Evolutionary conservation across 345 rosid genomes (phyloP), one percentile per base, ranked within the genome.

Genomic region (Euphorbia peplus): DNA sequence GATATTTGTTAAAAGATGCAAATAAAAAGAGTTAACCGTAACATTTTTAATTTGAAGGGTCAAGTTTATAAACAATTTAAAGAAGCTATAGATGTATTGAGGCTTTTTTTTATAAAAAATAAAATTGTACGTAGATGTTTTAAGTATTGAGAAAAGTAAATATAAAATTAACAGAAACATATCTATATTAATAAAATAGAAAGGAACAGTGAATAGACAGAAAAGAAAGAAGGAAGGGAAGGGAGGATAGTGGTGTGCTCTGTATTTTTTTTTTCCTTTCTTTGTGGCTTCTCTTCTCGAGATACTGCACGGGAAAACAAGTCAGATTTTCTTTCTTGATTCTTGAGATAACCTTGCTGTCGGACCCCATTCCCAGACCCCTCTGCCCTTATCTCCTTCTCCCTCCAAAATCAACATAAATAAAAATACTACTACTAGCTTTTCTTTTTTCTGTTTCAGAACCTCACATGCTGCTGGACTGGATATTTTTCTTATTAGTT

Each of bases 291-390:
- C 4, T 28, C 32, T 22, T 56, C 53, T 44, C 47, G 74, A 70
- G 76, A 78, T 78, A 67, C 68, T 46, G 50, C 30, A 13, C 53
- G 7, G 42, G 51, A 24, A 67, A 67, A 46, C n/a, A 13, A 25
- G 25, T 44, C 25, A 14, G 55, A 35, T 70, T 48, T 16, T 61
- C 25, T 75, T 75, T 75, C 75, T 79, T 61, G 77, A 42, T 68
- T 28, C 66, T 29, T 15, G 74, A 53, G 68, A 72, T 64, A 71
- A 72, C 47, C 64, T 42, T 60, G 41, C 25, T 75, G 69, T 60
- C 63, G 74, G 63, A 48, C 26, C 67, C 39, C 25, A 19, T 74
- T 39, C 25, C 67, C 8, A 62, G 63, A 67, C 29, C 32, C 54
- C 32, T 13, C 11, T 41, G 13, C 15, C 25, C n/a, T 3, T 55